Evolutionary conservation across 2,329 filamentous ascomycete genomes (phyloP).

Genomic region (Claviceps citrina): DNA sequence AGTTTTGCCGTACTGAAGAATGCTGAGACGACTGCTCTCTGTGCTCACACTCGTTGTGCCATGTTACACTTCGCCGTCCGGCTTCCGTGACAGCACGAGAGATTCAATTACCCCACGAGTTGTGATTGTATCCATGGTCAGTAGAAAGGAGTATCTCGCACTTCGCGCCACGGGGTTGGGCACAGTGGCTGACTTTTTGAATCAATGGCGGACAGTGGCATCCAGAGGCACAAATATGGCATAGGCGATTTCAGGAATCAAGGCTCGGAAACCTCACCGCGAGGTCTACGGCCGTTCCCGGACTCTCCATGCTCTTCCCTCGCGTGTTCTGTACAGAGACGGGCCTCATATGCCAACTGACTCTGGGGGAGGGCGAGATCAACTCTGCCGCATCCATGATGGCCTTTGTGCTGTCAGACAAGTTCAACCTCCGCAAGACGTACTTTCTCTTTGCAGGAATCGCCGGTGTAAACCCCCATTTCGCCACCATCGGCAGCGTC

Average conservation of each 20-base stretch:
- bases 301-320: slow-evolving; percentile 50
- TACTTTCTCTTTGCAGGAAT: slow-evolving; percentile 63
- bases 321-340: slow-evolving; percentile 47
- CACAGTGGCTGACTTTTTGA: too few species aligned
- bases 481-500: slow-evolving; percentile 49
- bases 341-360: slow-evolving; percentile 50
- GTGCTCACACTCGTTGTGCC: background rate
- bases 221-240: slow-evolving; percentile 48
- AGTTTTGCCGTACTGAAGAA: too few species aligned
- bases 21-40: slow-evolving; percentile 1
- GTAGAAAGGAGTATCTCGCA: too few species aligned
- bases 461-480: slow-evolving; percentile 55
- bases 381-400: slow-evolving; percentile 55
- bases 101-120: slow-evolving; percentile 2
- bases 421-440: slow-evolving; percentile 49
- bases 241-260: slow-evolving; percentile 30
- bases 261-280: slow-evolving; percentile 39
- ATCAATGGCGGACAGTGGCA: slow-evolving; percentile 32
- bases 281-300: slow-evolving; percentile 41
- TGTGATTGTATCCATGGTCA: slow-evolving; percentile 43
- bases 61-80: background rate
- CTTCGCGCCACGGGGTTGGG: too few species aligned
- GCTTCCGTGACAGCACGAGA: background rate
- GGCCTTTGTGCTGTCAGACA: slow-evolving; percentile 43
- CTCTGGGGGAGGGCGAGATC: slow-evolving; percentile 55